Evolutionary conservation across 2,329 filamentous ascomycete genomes (phyloP), one percentile per base, ranked within the genome.

Genomic region (Neofusicoccum sp.): DNA sequence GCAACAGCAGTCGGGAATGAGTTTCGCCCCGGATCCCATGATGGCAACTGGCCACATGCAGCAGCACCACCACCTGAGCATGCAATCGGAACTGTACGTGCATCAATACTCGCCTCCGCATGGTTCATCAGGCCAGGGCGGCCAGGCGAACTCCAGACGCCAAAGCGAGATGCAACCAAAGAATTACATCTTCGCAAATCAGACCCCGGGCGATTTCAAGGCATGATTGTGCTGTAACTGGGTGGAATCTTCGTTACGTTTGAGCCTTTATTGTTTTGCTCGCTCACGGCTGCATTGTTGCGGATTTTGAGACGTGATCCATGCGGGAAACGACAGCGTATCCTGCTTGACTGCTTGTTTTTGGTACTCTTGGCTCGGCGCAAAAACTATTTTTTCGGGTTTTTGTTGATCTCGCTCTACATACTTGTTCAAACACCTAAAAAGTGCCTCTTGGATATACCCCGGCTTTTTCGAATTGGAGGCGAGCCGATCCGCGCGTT

Each of bases 131-230:
- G 58, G 36, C 6, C 40, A 20, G 5, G 47, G 45, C 1, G 45
- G 33, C 11, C 45, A 60, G 36, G 26, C 34, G 47, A 70, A 69
- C n/a, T 67, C 68, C 33, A 64, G 67, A 26, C 65, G 64, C 7
- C 51, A 43, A 28, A 56, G 33, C 38, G 72, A 73, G 58, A 67
- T 69, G n/a, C 67, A 72, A 63, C 65, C 75, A 1, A 80, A 79
- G 68, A 78, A 72, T 61, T 81, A 78, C 64, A 77, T 78, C 14
- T 81, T 81, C 60, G 76, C 77, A 47, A 80, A 80, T 51, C 76
- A 78, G 61, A 75, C 75, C 8, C 78, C 78, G 1, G 71, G 73
- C 62, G 75, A 79, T 64, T 80, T 79, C 65, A 69, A 70, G 62
- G 48, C 54, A 36, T 62, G 48, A 62, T 30, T n/a, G 28, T 43